Conservation (phyloP, 129 eudicot species). For the Dittrichia graveolens region DNA sequence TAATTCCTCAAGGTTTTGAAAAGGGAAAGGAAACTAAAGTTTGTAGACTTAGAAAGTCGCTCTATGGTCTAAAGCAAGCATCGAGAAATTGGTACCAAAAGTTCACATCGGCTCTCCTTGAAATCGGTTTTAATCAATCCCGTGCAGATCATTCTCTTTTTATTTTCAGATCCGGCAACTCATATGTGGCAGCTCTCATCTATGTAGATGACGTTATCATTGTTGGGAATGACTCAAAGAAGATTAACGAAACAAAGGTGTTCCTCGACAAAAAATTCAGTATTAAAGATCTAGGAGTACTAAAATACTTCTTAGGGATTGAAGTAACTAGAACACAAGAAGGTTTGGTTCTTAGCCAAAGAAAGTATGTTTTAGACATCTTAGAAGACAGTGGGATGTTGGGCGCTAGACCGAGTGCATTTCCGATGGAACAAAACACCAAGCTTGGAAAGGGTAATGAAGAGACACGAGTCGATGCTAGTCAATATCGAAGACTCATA, state of each 20-base stretch:
- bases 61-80: no score
- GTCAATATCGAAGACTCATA: neutral
- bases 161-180: neutral
- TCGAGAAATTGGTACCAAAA: no score
- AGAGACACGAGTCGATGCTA: neutral
- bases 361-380: neutral
- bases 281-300: neutral
- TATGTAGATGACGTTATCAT: neutral
- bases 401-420: neutral
- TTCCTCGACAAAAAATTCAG: neutral
- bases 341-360: neutral
- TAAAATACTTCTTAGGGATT: neutral
- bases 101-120: neutral
- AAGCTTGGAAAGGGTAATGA: neutral
- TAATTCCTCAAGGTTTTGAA: no score
- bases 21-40: no score
- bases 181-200: neutral
- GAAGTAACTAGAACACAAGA: neutral
- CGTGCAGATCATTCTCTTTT: neutral
- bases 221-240: neutral
- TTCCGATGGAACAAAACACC: neutral
- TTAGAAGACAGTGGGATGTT: neutral
- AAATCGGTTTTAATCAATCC: neutral
- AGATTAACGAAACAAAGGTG: neutral
- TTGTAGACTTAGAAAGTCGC: no score